Evolutionary conservation across 108 stramenopile genomes (phyloP).

Genomic region (Nannochloropsis oceanica): DNA sequence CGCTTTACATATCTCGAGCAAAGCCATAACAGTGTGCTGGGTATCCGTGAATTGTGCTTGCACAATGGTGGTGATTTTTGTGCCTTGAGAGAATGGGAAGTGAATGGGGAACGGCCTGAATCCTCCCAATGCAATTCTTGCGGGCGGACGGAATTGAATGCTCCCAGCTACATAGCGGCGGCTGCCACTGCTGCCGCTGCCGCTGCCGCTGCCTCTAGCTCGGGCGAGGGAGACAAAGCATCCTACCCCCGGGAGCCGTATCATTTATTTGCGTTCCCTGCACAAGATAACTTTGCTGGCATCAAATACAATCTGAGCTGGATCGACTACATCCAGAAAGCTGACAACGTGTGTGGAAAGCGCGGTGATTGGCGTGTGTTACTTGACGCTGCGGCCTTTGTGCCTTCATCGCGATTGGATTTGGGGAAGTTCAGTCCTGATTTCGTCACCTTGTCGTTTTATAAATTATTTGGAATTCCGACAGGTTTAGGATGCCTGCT

Average conservation of each 20-base stretch:
- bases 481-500: slow-evolving; percentile 5
- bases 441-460: slow-evolving; percentile 7
- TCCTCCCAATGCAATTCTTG: not conserved
- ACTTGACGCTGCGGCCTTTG: not conserved
- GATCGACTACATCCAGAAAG: not conserved
- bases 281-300: not conserved
- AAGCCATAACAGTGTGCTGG: not conserved
- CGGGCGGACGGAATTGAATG: not conserved
- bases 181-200: not conserved
- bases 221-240: too few species aligned
- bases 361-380: not conserved
- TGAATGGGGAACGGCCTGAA: not conserved
- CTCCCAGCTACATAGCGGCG: not conserved
- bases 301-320: not conserved
- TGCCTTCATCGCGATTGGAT: not conserved
- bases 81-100: not conserved
- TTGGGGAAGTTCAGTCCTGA: slow-evolving; percentile 1
- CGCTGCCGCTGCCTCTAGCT: not conserved
- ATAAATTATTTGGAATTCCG: slow-evolving; percentile 11
- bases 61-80: not conserved
- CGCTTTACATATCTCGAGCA: not conserved
- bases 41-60: not conserved
- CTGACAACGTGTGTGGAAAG: not conserved
- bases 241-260: not conserved
- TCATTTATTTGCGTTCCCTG: not conserved